Evolutionary conservation across 495 filamentous ascomycete species (phyloP).

Genomic region (Aspergillus hancockii): DNA sequence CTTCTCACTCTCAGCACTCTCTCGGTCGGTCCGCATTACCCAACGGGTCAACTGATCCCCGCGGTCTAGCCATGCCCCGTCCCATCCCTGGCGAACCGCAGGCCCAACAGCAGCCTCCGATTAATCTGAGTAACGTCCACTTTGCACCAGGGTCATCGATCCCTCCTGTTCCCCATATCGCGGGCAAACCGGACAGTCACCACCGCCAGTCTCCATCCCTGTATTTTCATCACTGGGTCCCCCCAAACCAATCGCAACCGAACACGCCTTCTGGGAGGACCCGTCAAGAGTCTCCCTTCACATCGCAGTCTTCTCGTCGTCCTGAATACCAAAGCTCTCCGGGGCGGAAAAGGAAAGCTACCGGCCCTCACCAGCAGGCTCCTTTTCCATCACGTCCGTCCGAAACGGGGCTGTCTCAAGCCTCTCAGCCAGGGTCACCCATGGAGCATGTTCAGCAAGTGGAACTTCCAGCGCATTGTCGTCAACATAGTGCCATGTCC

Average conservation of each 20-base stretch:
- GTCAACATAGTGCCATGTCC: conserved; percentile 14
- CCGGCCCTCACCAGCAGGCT: conserved; percentile 36
- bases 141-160: conserved; percentile 30
- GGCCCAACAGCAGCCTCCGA: conserved; percentile 49
- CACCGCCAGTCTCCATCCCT: conserved; percentile 62
- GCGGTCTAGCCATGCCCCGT: conserved; percentile 45
- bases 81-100: conserved; percentile 60
- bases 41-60: conserved; percentile 28
- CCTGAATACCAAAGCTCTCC: conserved; percentile 40
- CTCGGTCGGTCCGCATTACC: conserved; percentile 23
- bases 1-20: conserved; percentile 27
- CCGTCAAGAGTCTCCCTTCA: conserved; percentile 28
- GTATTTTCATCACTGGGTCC: conserved; percentile 92
- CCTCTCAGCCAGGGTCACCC: conserved; percentile 16
- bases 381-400: conserved; percentile 34
- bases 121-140: conserved; percentile 31
- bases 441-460: not conserved
- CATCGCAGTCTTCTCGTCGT: conserved; percentile 27
- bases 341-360: conserved; percentile 45
- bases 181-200: conserved; percentile 48
- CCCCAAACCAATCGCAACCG: conserved; percentile 56
- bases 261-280: conserved; percentile 30
- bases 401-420: conserved; percentile 9
- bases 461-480: conserved; percentile 6
- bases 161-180: conserved; percentile 49